Conservation (phyloP, 768 basidiomycete species). For the Amanita inopinata region DNA sequence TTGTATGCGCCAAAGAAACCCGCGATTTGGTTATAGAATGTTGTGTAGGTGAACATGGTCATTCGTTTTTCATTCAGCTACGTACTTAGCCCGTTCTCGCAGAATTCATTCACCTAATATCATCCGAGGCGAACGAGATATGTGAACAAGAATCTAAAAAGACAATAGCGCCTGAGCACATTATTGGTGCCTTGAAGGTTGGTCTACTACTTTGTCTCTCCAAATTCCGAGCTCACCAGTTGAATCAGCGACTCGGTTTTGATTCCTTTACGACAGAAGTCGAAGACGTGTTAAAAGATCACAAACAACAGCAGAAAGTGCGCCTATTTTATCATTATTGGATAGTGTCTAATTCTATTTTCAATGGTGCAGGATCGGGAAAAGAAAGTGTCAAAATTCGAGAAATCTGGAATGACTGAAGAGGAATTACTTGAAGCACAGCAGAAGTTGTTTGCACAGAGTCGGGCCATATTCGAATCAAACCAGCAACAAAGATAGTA, state of each 20-base stretch:
- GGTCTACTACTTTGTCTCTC: constrained; percentile 13
- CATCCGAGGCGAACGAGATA: constrained; percentile 95
- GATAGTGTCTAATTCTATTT: constrained; percentile 7
- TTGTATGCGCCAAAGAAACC: constrained; percentile 90
- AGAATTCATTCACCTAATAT: constrained; percentile 99
- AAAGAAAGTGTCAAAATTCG: constrained; percentile 86
- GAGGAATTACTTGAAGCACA: constrained; percentile 85
- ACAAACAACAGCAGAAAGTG: constrained; percentile 94
- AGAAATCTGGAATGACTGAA: constrained; percentile 81
- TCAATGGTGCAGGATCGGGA: constrained; percentile 57
- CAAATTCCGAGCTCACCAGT: not conserved
- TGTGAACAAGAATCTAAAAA: constrained; percentile 98
- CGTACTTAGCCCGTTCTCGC: constrained; percentile 1
- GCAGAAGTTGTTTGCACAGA: constrained; percentile 88
- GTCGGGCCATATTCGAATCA: constrained; percentile 70
- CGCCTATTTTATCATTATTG: constrained; percentile 12
- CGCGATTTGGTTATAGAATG: constrained; percentile 96
- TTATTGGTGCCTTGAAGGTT: constrained; percentile 85
- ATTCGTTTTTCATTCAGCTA: constrained; percentile 2
- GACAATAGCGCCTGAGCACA: constrained; percentile 97
- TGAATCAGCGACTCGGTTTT: constrained; percentile 75
- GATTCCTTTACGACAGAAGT: constrained; percentile 86
- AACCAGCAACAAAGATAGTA: constrained; percentile 34
- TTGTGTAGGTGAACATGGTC: constrained; percentile 84
- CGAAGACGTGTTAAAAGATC: constrained; percentile 88